Base-by-base conservation (phyloP, 2,329 filamentous ascomycete genomes). In the Cercospora beticola region DNA sequence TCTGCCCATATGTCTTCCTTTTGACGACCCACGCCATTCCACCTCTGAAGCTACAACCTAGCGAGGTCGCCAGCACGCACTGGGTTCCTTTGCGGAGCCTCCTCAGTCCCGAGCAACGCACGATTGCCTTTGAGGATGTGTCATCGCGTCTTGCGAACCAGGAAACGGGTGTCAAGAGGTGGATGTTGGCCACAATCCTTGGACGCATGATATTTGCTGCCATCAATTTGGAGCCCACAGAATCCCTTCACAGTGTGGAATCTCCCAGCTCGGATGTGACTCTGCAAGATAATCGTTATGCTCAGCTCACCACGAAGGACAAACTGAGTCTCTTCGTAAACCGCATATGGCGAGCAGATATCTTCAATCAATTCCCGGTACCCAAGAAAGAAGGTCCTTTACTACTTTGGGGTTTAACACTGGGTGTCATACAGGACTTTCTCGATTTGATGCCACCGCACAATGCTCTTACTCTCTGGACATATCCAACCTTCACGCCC, bases 121-220 rank as follows among this genome's bases (percentile, higher is more conserved):
- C 88, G 0, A 83, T 86, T 68, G 87, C 88, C 75, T 85, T 86
- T 71, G 87, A 89, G 65, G 87, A 91, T 76, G 86, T 90, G 54
- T 86, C 87, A 2, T 86, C 87, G 69, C 85, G 89, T 23, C 84
- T 89, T 62, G 84, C 86, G 2, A 85, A 85, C 65, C 87, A 5
- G 81, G 85, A 31, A 76, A 84, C 87, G 1, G 82, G 84, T 14
- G 76, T 88, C 46, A 80, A 85, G 71, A 86, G 85, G 68, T 83
- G 84, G 73, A 82, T 87, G 70, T 80, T 88, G 43, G 83, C 86
- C 52, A 81, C 83, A 33, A 82, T 88, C 73, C 82, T 91, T 60
- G 89, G 89, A 10, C 84, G 86, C 68, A 91, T 92, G 88, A 83
- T 87, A 73, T 91, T 91, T 74, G 87, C 88, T 26, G 89, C 89